Base-by-base conservation (phyloP, 257 asterid genomes). In the Gardenia jasminoides region DNA sequence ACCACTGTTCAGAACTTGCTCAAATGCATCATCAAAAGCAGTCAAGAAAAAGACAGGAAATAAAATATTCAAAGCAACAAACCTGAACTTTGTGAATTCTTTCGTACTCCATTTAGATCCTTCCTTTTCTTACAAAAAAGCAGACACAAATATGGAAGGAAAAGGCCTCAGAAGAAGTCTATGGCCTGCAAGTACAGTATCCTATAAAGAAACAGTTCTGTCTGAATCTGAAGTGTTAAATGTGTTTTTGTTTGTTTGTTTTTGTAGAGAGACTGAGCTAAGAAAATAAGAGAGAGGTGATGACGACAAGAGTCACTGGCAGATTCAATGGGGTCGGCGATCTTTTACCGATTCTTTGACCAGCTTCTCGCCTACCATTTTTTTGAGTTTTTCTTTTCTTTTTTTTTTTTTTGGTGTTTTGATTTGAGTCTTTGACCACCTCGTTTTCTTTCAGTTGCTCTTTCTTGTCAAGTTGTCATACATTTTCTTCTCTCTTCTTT, bases 31-130 rank as follows among this genome's bases (percentile, higher is more conserved):
- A 67, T 44, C 48, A 44, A 74, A 46, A 71, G 62, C 43, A 43
- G 78, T 20, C 31, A 30, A 41, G 48, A 24, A 36, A 64, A 64
- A 61, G 67, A 72, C 47, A 33, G n/a, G 71, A 41, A 15, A 3
- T 39, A 26, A 39, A 79, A 71, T 31, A 36, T 36, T 36, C 41
- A 83, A 72, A 41, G 67, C 48, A 76, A 78, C 77, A 30, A 76
- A 91, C 98, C 99, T 93, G 98, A 82, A 80, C 87, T 83, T 93
- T 94, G 92, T 93, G 96, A 90, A 94, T 93, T 92, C 98, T 87
- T 84, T 91, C 97, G 96, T 94, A 94, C 88, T 94, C 99, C 99
- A 94, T 94, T 52, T 47, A 70, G 93, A 90, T 86, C 81, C 86
- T 79, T 74, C 10, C 56, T 44, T 61, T 54, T 54, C 78, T 67